Percentiles rank a stretch among this genome's conserved stretches.
These are phyloP conservation scores for Aspergillus cavernicola DNA, from an alignment of 495 filamentous ascomycete species.

Conservation along the genomic window DNA sequence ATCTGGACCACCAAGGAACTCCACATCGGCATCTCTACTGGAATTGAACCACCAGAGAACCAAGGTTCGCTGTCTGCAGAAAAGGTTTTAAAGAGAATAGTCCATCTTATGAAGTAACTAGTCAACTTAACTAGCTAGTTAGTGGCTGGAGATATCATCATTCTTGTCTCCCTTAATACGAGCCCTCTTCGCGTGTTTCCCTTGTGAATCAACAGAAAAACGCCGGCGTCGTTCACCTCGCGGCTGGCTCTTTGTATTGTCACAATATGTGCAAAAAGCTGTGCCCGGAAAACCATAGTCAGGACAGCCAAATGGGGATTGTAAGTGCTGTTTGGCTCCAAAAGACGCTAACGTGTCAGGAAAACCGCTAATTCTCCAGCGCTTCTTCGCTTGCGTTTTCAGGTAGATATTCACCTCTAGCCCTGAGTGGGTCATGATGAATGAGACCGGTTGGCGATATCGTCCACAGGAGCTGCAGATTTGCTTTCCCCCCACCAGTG, in stretches of 20 bases:
- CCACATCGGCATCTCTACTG: no score
- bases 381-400: slow-evolving; percentile 6
- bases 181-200: neutral
- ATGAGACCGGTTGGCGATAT: slow-evolving; percentile 13
- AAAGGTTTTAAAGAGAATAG: no score
- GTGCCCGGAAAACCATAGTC: slow-evolving; percentile 10
- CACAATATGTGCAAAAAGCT: slow-evolving; percentile 9
- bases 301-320: slow-evolving; percentile 14
- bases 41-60: neutral
- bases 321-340: slow-evolving; percentile 9
- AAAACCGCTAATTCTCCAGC: slow-evolving; percentile 21
- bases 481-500: slow-evolving; percentile 6
- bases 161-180: neutral
- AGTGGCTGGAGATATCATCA: no score
- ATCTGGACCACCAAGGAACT: neutral
- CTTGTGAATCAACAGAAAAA: neutral
- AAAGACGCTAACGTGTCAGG: slow-evolving; percentile 12
- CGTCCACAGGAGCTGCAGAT: slow-evolving; percentile 15
- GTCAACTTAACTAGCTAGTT: no score
- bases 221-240: neutral
- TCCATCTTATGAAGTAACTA: no score
- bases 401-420: slow-evolving; percentile 17
- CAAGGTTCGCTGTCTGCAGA: no score
- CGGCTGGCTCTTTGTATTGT: slow-evolving; percentile 1
- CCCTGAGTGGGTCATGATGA: slow-evolving; percentile 10